These are phyloP conservation scores for Barnettozyma pratensis DNA, from an alignment of 805 yeast species.

Conservation along the genomic window DNA sequence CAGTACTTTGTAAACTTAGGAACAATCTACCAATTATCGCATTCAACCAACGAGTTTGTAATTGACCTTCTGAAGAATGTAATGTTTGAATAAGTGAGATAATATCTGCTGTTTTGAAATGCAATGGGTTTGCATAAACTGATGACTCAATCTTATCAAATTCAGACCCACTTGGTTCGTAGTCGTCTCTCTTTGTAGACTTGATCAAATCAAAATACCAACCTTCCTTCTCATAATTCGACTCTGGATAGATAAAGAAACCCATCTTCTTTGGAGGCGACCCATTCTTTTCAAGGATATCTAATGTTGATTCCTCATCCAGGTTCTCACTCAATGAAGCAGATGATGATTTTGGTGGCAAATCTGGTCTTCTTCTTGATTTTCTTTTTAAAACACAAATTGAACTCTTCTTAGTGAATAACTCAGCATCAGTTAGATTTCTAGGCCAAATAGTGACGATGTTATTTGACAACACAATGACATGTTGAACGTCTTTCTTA, in stretches of 20 bases:
- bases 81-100: conserved; percentile 68
- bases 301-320: conserved; percentile 16
- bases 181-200: conserved; percentile 51
- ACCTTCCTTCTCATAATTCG: conserved; percentile 83
- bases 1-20: conserved; percentile 69
- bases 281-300: conserved; percentile 20
- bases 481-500: conserved; percentile 65
- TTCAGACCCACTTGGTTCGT: conserved; percentile 15
- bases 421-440: conserved; percentile 60
- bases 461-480: conserved; percentile 66
- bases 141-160: conserved; percentile 47
- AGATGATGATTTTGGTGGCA: conserved; percentile 31
- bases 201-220: conserved; percentile 84
- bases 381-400: conserved; percentile 61
- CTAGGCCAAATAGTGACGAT: conserved; percentile 86
- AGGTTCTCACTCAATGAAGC: conserved; percentile 16
- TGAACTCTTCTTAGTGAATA: conserved; percentile 77
- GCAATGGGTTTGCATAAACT: conserved; percentile 65
- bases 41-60: conserved; percentile 86
- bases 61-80: conserved; percentile 78
- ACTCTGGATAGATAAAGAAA: conserved; percentile 68
- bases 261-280: conserved; percentile 29
- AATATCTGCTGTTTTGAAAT: conserved; percentile 66
- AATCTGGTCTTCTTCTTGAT: conserved; percentile 23
- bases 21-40: conserved; percentile 83